These are phyloP conservation scores for Botrytis cinerea DNA, from an alignment of 2,329 filamentous ascomycete genomes.

Conservation along the genomic window DNA sequence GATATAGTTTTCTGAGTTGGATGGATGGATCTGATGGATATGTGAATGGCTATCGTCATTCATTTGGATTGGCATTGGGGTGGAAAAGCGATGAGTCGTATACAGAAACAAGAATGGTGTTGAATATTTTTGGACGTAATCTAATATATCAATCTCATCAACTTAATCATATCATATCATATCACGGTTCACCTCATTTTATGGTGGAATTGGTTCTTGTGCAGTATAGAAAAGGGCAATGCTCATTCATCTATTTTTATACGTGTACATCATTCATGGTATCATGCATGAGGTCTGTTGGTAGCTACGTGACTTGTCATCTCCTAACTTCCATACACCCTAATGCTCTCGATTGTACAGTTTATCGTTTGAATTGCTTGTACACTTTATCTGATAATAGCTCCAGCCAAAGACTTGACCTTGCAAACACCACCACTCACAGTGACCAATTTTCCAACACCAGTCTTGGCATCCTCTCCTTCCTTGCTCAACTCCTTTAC, in stretches of 20 bases:
- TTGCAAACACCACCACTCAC: slow-evolving; percentile 78
- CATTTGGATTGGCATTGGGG: background rate
- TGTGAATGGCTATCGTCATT: background rate
- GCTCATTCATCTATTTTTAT: slow-evolving; percentile 4
- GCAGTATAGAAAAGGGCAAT: background rate
- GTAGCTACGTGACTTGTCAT: background rate
- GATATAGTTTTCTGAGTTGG: background rate
- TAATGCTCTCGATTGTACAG: background rate
- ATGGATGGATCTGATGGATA: background rate
- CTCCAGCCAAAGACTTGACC: slow-evolving; percentile 77
- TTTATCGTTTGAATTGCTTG: background rate
- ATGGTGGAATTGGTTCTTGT: background rate
- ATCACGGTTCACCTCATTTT: background rate
- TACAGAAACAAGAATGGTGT: background rate
- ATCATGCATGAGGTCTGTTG: background rate
- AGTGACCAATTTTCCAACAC: slow-evolving; percentile 69
- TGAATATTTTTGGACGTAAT: background rate
- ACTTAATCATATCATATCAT: background rate
- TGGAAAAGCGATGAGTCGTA: background rate
- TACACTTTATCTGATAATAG: slow-evolving; percentile 70
- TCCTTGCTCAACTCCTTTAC: slow-evolving; percentile 77
- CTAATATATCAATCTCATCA: background rate
- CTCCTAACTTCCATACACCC: background rate
- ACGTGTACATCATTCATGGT: background rate
- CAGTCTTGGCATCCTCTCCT: slow-evolving; percentile 50